Evolutionary conservation across 208 protist species (phyloP).

Genomic region (Acanthamoeba royreba): DNA sequence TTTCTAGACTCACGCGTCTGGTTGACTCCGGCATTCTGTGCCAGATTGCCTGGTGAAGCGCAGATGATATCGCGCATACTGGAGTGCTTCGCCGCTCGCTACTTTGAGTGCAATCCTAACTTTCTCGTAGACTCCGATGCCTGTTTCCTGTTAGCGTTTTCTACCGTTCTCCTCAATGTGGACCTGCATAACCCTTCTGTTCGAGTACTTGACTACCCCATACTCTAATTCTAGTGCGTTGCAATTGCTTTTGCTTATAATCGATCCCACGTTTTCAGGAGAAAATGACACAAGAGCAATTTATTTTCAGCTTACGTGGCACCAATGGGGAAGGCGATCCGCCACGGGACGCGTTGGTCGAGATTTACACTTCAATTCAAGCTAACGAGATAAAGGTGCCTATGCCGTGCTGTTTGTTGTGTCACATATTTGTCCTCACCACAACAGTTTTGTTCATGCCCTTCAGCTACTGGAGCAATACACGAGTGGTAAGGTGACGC

Average conservation of each 20-base stretch:
- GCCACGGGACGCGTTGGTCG: neutral
- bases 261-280: neutral
- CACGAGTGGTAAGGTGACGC: neutral
- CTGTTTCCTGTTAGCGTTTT: constrained; percentile 54
- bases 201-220: neutral
- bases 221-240: no score
- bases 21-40: no score
- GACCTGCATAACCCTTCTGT: constrained; percentile 53
- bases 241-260: no score
- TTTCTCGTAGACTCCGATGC: constrained; percentile 43
- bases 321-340: neutral
- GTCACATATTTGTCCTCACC: no score
- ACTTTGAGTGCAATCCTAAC: neutral
- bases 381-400: constrained; percentile 29
- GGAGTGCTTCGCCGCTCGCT: constrained; percentile 31
- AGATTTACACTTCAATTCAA: constrained; percentile 41
- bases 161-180: constrained; percentile 59
- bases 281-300: constrained; percentile 37
- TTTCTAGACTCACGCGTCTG: neutral
- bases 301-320: neutral
- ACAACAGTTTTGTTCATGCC: neutral
- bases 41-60: constrained; percentile 61
- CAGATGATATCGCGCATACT: constrained; percentile 58
- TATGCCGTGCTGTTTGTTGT: no score
- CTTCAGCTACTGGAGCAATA: neutral